Evolutionary conservation across 352 stramenopile species (phyloP).

Genomic region (Pythium plurisporium): DNA sequence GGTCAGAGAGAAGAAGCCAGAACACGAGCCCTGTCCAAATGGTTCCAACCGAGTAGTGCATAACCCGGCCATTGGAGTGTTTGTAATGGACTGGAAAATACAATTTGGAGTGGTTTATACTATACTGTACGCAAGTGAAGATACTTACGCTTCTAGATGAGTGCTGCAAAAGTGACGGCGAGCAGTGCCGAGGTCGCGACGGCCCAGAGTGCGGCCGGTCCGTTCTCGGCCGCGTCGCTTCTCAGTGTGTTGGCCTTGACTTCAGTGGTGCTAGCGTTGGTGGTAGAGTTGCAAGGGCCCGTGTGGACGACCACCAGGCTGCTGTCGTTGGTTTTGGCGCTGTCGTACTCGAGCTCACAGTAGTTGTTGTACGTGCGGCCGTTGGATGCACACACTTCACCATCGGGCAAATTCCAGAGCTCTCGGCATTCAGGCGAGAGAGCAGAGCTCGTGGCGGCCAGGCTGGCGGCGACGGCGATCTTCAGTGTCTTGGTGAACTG

Average conservation of each 20-base stretch:
- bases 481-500: neutral
- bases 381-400: slow-evolving; percentile 40
- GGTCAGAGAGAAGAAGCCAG: too few species aligned
- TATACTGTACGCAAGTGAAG: neutral
- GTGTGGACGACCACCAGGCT: slow-evolving; percentile 17
- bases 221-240: neutral
- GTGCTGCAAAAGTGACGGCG: neutral
- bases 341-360: slow-evolving; percentile 32
- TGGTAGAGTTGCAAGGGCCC: neutral
- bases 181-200: neutral
- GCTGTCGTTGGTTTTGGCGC: slow-evolving; percentile 23
- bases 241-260: neutral
- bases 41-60: too few species aligned
- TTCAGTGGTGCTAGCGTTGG: neutral
- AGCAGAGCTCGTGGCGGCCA: neutral
- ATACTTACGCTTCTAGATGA: slow-evolving; percentile 1
- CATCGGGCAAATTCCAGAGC: slow-evolving; percentile 17
- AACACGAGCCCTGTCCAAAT: too few species aligned
- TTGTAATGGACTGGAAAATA: too few species aligned
- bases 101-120: too few species aligned
- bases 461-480: neutral
- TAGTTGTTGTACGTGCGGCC: slow-evolving; percentile 45
- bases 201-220: slow-evolving; percentile 2
- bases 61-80: too few species aligned
- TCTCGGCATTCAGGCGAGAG: slow-evolving; percentile 22